These are phyloP conservation scores for Neltuma alba DNA, from an alignment of 306 rosid species.

Conservation along the genomic window DNA sequence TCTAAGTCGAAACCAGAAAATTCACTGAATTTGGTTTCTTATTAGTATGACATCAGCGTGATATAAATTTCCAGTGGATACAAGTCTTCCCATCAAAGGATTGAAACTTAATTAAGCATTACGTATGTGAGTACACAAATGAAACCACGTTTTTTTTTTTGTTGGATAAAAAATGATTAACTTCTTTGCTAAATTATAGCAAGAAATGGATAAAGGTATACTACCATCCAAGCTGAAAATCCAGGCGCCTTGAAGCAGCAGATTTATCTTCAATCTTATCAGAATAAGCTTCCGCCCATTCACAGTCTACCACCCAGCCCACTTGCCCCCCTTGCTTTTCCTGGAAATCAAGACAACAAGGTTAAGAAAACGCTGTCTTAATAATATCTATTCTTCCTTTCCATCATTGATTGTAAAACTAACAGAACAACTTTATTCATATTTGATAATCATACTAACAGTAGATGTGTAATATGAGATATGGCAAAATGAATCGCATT, in stretches of 20 bases:
- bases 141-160: neutral
- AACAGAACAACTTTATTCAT: neutral
- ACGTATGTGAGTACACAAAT: neutral
- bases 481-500: neutral
- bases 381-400: neutral
- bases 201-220: constrained; percentile 24
- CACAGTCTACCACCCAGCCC: constrained; percentile 79
- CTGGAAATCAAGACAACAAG: constrained; percentile 40
- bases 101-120: neutral
- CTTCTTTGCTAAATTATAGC: neutral
- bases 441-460: constrained; percentile 5
- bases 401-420: neutral
- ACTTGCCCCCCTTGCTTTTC: constrained; percentile 84
- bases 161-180: neutral
- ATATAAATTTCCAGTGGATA: constrained; percentile 23
- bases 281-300: constrained; percentile 95
- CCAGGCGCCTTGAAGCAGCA: constrained; percentile 88
- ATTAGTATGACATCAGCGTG: constrained; percentile 2
- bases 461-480: neutral
- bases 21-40: constrained; percentile 13
- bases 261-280: constrained; percentile 66
- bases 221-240: constrained; percentile 95
- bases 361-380: constrained; percentile 3
- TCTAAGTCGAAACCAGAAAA: constrained; percentile 7
- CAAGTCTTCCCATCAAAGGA: constrained; percentile 5